Conservation (phyloP, 352 stramenopile genomes). For the Pythium grandisporangium region DNA sequence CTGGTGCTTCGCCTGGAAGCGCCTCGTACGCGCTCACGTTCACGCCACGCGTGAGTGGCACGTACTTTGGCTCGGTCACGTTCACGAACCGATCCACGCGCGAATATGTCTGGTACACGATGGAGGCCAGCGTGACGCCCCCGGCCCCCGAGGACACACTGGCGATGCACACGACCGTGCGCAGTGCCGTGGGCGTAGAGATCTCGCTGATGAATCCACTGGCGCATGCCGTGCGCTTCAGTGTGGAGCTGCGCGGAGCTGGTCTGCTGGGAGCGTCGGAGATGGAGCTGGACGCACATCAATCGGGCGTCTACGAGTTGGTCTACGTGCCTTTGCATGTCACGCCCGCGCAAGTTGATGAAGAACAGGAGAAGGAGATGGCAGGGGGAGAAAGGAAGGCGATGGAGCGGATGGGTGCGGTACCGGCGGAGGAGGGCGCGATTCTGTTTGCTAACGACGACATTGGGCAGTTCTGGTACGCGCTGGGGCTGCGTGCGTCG, state of each 20-base stretch:
- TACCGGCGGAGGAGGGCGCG: slow-evolving; percentile 54
- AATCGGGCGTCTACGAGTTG: slow-evolving; percentile 84
- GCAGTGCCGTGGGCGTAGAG: slow-evolving; percentile 80
- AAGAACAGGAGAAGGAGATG: too few relatives aligned
- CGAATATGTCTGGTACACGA: slow-evolving; percentile 91
- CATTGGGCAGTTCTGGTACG: slow-evolving; percentile 93
- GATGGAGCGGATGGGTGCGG: too few relatives aligned
- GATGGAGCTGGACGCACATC: slow-evolving; percentile 62
- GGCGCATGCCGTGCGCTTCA: slow-evolving; percentile 74
- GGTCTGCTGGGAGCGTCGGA: slow-evolving; percentile 73
- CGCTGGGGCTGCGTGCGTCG: slow-evolving; percentile 70
- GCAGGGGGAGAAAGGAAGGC: too few relatives aligned
- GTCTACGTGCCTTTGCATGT: slow-evolving; percentile 86
- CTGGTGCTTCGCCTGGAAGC: slow-evolving; percentile 6
- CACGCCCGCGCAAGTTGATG: slow-evolving; percentile 19
- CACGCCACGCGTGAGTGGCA: slow-evolving; percentile 82
- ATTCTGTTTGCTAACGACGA: slow-evolving; percentile 86
- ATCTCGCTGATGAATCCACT: slow-evolving; percentile 89
- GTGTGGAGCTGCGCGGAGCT: slow-evolving; percentile 75
- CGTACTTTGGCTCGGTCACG: slow-evolving; percentile 89
- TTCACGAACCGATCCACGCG: slow-evolving; percentile 80
- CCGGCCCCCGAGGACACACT: slow-evolving; percentile 73
- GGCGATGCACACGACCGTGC: slow-evolving; percentile 75
- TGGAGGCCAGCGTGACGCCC: slow-evolving; percentile 79
- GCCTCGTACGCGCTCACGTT: slow-evolving; percentile 81